These are phyloP conservation scores for Lactifluus rugatus DNA, from an alignment of 768 basidiomycete species.

Conservation along the genomic window DNA sequence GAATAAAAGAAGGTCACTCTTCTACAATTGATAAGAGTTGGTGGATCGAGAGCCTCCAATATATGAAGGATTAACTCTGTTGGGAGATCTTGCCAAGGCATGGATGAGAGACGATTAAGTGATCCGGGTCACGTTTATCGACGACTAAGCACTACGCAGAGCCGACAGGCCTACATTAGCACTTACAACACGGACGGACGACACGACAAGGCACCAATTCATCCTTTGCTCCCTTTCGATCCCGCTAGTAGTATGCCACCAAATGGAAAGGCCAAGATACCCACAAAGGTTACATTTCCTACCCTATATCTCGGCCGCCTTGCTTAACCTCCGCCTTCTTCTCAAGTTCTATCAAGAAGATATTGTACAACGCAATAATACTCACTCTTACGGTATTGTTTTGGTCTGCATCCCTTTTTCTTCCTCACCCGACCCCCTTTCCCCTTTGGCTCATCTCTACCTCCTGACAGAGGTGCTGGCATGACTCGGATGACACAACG, in stretches of 20 bases:
- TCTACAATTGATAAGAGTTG: conserved; percentile 2
- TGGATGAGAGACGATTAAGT: neutral
- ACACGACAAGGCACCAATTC: neutral
- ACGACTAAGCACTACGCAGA: too few relatives aligned
- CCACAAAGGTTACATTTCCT: conserved; percentile 27
- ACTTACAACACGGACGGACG: neutral
- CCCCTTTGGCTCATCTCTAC: conserved; percentile 2
- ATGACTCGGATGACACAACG: conserved; percentile 68
- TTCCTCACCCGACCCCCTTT: neutral
- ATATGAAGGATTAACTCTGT: conserved; percentile 7
- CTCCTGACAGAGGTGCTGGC: conserved; percentile 67
- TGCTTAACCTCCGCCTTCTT: neutral
- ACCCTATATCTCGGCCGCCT: neutral
- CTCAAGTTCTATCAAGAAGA: conserved; percentile 34
- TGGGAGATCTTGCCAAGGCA: neutral
- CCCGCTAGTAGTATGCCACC: conserved; percentile 24
- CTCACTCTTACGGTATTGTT: conserved; percentile 46
- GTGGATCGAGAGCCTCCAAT: neutral
- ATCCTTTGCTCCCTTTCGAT: neutral
- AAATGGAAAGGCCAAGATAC: conserved; percentile 20
- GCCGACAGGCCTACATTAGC: too few relatives aligned
- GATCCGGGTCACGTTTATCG: too few relatives aligned
- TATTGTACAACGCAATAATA: conserved; percentile 28
- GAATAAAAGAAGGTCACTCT: neutral
- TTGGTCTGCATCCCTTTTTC: conserved; percentile 37